Base-by-base conservation (phyloP, 2,329 filamentous ascomycete species). In the Exophiala spinifera region DNA sequence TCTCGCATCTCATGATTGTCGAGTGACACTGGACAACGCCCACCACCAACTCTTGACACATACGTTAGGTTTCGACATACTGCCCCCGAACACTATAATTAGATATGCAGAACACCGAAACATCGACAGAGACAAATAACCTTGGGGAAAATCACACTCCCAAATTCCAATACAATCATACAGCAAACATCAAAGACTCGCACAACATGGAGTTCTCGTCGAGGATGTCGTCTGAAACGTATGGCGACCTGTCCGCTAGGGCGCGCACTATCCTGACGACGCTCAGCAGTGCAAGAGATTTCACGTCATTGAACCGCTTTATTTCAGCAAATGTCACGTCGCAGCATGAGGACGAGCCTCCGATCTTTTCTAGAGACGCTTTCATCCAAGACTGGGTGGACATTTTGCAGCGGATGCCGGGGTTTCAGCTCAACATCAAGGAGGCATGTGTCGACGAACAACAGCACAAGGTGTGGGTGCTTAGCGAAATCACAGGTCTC, bases 391-490 rank as follows among this genome's bases (percentile, higher is more conserved):
- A 25, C 42, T 44, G 20, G 20, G 23, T 4, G n/a, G 20, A 23
- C 8, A 21, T 21, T 13, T 14, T 44, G 6, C 20, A 15, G 19
- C 42, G 23, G 8, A 44, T 44, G 42, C 48, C 48, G 2, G 65
- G 28, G 17, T 33, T 51, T 14, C 33, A 44, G 10, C 36, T 56
- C 13, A 23, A 52, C 20, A 20, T 56, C 44, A 47, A 56, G 36
- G 53, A 56, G 48, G 49, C 53, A 8, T 56, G 53, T 45, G 53
- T 48, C 4, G 53, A 56, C 36, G 53, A 56, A 36, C 20, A 25
- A 11, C 53, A 56, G 21, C 37, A 39, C 33, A 56, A 56, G 21
- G 53, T 56, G 17, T 56, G 53, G 53, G 53, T 56, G 17, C 49
- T 48, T 15, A 56, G 53, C 25, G 53, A 56, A 23, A 51, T 56